Conservation (phyloP, 2,329 filamentous ascomycete genomes). For the Hysterium pulicare region DNA sequence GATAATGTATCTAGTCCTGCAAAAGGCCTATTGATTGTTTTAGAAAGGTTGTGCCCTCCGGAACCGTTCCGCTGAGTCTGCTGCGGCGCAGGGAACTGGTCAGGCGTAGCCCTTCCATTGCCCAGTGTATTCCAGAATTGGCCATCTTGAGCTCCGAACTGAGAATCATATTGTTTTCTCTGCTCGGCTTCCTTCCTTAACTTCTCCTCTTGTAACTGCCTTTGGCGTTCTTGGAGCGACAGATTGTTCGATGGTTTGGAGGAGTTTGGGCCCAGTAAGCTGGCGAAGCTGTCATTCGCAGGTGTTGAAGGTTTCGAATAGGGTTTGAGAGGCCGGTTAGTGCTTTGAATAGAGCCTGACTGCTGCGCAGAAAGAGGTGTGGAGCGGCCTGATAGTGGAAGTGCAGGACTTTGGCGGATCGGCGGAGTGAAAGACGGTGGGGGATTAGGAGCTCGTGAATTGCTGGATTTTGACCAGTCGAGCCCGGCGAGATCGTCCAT, state of each 20-base stretch:
- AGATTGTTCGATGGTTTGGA: conserved; percentile 63
- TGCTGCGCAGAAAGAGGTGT: conserved; percentile 39
- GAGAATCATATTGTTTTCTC: conserved; percentile 66
- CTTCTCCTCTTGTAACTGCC: conserved; percentile 73
- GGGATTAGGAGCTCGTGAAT: conserved; percentile 21
- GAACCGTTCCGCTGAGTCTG: conserved; percentile 19
- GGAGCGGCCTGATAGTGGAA: conserved; percentile 39
- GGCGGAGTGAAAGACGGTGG: conserved; percentile 25
- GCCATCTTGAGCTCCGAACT: conserved; percentile 66
- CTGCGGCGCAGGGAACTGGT: conserved; percentile 34
- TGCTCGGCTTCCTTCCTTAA: conserved; percentile 72
- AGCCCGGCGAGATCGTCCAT: conserved; percentile 52
- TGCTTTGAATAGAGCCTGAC: conserved; percentile 31
- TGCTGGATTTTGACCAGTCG: conserved; percentile 43
- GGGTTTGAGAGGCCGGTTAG: conserved; percentile 44
- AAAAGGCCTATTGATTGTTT: conserved; percentile 39
- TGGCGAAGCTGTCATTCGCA: conserved; percentile 70
- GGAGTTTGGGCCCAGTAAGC: conserved; percentile 62
- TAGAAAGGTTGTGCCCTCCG: conserved; percentile 25
- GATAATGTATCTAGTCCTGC: conserved; percentile 30
- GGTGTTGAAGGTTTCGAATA: conserved; percentile 52
- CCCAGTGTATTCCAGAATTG: conserved; percentile 75
- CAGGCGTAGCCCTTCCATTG: conserved; percentile 47
- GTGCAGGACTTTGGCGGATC: conserved; percentile 36
- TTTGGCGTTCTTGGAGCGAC: conserved; percentile 62